These are phyloP conservation scores for Pilatotrama ljubarskyi DNA, from an alignment of 768 basidiomycete species.

Conservation along the genomic window DNA sequence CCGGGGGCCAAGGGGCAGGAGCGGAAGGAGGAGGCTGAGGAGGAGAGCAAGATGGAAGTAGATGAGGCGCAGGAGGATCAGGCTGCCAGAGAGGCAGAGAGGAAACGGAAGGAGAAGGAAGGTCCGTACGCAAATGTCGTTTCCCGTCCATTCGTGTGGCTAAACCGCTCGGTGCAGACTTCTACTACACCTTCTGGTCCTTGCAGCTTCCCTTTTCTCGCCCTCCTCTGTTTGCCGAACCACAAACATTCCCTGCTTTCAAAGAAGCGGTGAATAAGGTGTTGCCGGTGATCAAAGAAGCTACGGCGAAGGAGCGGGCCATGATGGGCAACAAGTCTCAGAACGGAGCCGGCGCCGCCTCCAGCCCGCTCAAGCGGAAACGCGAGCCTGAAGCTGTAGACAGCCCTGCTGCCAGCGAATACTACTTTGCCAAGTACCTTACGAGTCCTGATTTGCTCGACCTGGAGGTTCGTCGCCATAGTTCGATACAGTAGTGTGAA, in stretches of 20 bases:
- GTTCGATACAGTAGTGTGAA: background rate
- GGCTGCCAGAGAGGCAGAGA: constrained; percentile 24
- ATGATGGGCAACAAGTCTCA: constrained; percentile 74
- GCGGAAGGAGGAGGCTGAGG: constrained; percentile 31
- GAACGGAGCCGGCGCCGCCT: constrained; percentile 30
- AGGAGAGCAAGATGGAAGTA: constrained; percentile 38
- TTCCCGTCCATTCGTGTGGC: background rate
- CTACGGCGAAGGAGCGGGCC: constrained; percentile 83
- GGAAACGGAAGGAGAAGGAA: constrained; percentile 59
- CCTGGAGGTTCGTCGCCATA: constrained; percentile 62
- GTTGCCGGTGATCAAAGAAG: constrained; percentile 78
- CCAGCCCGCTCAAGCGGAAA: constrained; percentile 33
- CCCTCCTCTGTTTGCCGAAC: constrained; percentile 65
- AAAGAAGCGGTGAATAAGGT: constrained; percentile 70
- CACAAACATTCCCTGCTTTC: constrained; percentile 61
- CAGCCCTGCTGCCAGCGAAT: constrained; percentile 62
- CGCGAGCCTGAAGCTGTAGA: constrained; percentile 60
- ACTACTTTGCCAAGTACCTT: constrained; percentile 93
- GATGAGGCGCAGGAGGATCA: constrained; percentile 43
- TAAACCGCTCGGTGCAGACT: constrained; percentile 45
- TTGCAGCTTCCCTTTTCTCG: constrained; percentile 84
- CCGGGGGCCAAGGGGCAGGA: constrained; percentile 42
- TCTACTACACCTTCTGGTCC: constrained; percentile 90
- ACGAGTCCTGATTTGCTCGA: constrained; percentile 86
- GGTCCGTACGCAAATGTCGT: constrained; percentile 37